Evolutionary conservation across 164 flowering plant genomes (phyloP).

Genomic region (Vitis amurensis): DNA sequence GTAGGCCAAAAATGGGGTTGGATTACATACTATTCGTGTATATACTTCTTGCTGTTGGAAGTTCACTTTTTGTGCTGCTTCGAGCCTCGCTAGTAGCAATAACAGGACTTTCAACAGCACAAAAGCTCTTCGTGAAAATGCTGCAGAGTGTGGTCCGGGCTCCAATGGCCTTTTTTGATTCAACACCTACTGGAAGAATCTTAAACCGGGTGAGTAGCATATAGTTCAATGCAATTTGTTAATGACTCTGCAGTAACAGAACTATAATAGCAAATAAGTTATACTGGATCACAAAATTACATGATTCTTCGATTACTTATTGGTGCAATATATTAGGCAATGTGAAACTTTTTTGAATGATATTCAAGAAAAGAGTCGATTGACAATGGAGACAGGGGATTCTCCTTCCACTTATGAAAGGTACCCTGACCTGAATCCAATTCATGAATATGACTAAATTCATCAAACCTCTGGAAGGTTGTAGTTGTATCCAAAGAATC

Average conservation of each 20-base stretch:
- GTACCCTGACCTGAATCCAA: too few relatives aligned
- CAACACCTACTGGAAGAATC: conserved; percentile 95
- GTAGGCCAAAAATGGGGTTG: conserved; percentile 41
- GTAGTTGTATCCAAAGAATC: too few relatives aligned
- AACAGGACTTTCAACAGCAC: conserved; percentile 68
- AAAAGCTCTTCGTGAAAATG: conserved; percentile 77
- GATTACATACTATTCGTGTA: conserved; percentile 59
- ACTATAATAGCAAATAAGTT: neutral
- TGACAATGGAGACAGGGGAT: too few relatives aligned
- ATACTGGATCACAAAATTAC: neutral
- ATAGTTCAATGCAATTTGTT: neutral
- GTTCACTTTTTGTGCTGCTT: conserved; percentile 73
- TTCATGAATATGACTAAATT: too few relatives aligned
- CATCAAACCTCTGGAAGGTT: too few relatives aligned
- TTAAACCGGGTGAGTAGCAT: conserved; percentile 71
- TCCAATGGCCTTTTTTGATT: conserved; percentile 98
- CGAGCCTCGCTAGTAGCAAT: conserved; percentile 58
- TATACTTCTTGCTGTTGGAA: conserved; percentile 66
- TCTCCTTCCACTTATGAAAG: too few relatives aligned
- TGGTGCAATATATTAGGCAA: too few relatives aligned
- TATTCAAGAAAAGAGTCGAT: too few relatives aligned
- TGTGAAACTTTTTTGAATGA: too few relatives aligned
- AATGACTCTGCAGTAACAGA: neutral
- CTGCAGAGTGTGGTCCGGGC: conserved; percentile 70
- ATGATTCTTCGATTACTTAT: too few relatives aligned